Conservation (phyloP, 192 early-diverging fungal species). For the Backusella tarrabulga region DNA sequence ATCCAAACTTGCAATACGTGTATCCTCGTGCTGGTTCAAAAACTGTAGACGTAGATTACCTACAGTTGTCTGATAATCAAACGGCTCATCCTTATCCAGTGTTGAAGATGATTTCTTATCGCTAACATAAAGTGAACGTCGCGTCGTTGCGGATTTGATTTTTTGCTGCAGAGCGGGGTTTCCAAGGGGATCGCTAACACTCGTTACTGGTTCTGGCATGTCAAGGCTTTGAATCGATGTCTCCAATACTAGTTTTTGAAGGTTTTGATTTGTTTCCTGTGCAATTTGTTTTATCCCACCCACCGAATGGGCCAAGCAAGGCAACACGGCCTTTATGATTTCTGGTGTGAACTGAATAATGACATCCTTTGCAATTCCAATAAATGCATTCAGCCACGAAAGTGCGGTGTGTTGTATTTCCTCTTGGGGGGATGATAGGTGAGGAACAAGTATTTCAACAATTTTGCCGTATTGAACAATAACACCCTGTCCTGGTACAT, state of each 20-base stretch:
- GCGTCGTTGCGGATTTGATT: background rate
- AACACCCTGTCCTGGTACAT: conserved; percentile 76
- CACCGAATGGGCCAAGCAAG: conserved; percentile 79
- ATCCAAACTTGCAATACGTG: conserved; percentile 86
- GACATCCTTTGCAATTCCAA: conserved; percentile 74
- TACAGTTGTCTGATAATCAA: conserved; percentile 86
- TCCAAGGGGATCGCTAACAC: conserved; percentile 5
- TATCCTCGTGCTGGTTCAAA: conserved; percentile 89
- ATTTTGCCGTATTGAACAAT: conserved; percentile 83
- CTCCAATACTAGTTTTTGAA: conserved; percentile 77
- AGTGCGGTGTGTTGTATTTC: conserved; percentile 93
- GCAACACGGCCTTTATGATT: conserved; percentile 82
- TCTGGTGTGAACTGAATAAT: conserved; percentile 82
- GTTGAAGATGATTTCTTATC: background rate
- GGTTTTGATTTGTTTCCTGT: conserved; percentile 73
- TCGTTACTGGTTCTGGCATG: conserved; percentile 24
- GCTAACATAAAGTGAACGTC: background rate
- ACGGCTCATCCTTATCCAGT: conserved; percentile 50
- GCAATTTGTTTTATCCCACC: conserved; percentile 69
- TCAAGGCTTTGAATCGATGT: conserved; percentile 36
- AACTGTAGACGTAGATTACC: conserved; percentile 75
- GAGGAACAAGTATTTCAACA: conserved; percentile 80
- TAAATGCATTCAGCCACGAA: conserved; percentile 91
- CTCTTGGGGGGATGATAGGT: conserved; percentile 73
- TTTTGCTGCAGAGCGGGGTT: background rate